Base-by-base conservation (phyloP, 306 rosid species). In the Pyrus pyrifolia region DNA sequence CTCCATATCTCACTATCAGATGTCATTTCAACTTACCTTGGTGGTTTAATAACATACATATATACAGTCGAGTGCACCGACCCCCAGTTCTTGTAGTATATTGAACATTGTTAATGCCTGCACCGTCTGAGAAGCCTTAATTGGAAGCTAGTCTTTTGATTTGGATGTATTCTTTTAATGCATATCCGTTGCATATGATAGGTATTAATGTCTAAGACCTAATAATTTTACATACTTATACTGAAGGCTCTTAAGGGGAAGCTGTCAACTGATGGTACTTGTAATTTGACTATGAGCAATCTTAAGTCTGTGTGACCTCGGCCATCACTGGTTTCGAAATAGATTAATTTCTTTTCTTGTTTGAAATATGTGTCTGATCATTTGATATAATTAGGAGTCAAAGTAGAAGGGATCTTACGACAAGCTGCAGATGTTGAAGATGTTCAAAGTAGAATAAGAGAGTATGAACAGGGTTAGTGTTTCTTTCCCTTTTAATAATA, bases 361-460 rank as follows among this genome's bases (percentile, higher is more conserved):
- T 85, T 51, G 44, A 57, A 59, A 22, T 70, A 72, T 74, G 70
- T 62, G 76, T 80, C 80, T 83, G 76, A 85, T 75, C 25, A 64
- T 67, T 25, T 63, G 60, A 7, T 57, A 72, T 23, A 44, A 57
- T 70, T 75, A 96, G 98, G 99, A 79, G 89, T 90, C 79, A 89
- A 83, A 30, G 88, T 87, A 42, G 99, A 96, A 91, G 99, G 99
- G 68, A 88, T 96, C 80, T 80, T 96, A 89, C 84, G 99, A 62
- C 99, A 96, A 91, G 97, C 99, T 66, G 99, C 99, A 42, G 96
- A 96, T 73, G 99, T 96, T 87, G 98, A 91, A 31, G 96, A 91
- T 30, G 99, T 96, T 84, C 96, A 96, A 86, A 83, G 71, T 71
- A 92, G 99, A 60, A 83, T 96, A 78, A 89, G 87, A 60, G 99